A percentile compares a stretch with the other conserved stretches of the same genome.
These are phyloP conservation scores for Fusarium sororula DNA, from an alignment of 2,329 filamentous ascomycete genomes.

Conservation along the genomic window DNA sequence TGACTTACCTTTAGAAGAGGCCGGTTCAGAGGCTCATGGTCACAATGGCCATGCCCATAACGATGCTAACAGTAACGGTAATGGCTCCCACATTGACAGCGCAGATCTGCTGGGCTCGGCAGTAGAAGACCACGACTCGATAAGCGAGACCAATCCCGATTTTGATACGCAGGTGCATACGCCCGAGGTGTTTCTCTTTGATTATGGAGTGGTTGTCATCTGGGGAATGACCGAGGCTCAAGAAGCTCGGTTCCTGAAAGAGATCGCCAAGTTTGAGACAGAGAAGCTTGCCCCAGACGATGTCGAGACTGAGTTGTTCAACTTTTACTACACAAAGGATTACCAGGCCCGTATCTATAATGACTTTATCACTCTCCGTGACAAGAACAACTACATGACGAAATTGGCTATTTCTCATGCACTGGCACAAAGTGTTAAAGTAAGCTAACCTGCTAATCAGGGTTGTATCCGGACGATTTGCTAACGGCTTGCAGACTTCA, in stretches of 20 bases:
- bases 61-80: conserved; percentile 40
- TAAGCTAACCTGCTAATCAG: conserved; percentile 43
- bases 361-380: conserved; percentile 94
- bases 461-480: background rate
- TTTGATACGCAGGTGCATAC: conserved; percentile 91
- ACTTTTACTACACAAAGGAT: conserved; percentile 98
- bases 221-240: conserved; percentile 97
- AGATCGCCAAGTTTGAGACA: conserved; percentile 91
- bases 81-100: conserved; percentile 39
- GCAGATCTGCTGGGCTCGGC: conserved; percentile 49
- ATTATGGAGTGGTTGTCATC: conserved; percentile 96
- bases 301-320: conserved; percentile 96
- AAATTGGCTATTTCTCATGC: conserved; percentile 97
- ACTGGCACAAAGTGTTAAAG: conserved; percentile 93
- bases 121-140: conserved; percentile 49
- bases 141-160: conserved; percentile 66
- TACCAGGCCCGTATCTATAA: conserved; percentile 99
- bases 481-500: conserved; percentile 71
- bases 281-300: conserved; percentile 90
- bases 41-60: conserved; percentile 38
- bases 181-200: conserved; percentile 94
- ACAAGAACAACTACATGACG: conserved; percentile 97
- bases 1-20: conserved; percentile 60
- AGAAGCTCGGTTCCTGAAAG: conserved; percentile 90
- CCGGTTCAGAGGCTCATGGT: conserved; percentile 42